Conservation (phyloP, 148 eudicot species). For the Vaccinium corymbosum region DNA sequence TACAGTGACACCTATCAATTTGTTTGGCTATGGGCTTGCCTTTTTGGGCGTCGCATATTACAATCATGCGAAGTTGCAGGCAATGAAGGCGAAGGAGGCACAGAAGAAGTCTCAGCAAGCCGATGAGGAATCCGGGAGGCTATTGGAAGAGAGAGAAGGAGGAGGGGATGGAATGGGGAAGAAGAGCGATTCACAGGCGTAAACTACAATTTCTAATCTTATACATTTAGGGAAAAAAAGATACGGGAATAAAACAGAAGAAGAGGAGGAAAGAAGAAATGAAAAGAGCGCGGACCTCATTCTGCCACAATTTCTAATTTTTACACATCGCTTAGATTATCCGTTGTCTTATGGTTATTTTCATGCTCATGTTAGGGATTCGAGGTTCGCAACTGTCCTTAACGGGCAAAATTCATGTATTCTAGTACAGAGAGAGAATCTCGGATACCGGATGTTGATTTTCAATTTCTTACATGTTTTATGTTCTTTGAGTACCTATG, state of each 20-base stretch:
- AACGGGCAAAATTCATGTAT: background rate
- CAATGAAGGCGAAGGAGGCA: constrained; percentile 38
- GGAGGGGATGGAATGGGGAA: constrained; percentile 22
- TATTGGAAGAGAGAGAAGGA: constrained; percentile 36
- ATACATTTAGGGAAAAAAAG: background rate
- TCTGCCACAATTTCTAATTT: no score
- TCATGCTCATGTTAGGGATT: constrained; percentile 6
- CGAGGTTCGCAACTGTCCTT: background rate
- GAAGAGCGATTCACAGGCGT: constrained; percentile 27
- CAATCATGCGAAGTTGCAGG: constrained; percentile 37
- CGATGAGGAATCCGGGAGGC: constrained; percentile 40
- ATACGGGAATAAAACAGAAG: constrained; percentile 4
- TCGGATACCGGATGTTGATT: background rate
- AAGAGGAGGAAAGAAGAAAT: background rate
- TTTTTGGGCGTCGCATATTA: constrained; percentile 39
- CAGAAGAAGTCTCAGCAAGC: constrained; percentile 30
- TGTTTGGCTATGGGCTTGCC: constrained; percentile 35
- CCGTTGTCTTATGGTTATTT: background rate
- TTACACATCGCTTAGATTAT: background rate
- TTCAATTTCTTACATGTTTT: background rate
- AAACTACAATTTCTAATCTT: background rate
- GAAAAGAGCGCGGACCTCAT: background rate
- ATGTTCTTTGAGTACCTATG: background rate
- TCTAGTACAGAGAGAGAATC: background rate
- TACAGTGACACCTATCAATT: constrained; percentile 34